Conservation (phyloP, 2,329 filamentous ascomycete genomes). For the Macrophomina phaseolina region DNA sequence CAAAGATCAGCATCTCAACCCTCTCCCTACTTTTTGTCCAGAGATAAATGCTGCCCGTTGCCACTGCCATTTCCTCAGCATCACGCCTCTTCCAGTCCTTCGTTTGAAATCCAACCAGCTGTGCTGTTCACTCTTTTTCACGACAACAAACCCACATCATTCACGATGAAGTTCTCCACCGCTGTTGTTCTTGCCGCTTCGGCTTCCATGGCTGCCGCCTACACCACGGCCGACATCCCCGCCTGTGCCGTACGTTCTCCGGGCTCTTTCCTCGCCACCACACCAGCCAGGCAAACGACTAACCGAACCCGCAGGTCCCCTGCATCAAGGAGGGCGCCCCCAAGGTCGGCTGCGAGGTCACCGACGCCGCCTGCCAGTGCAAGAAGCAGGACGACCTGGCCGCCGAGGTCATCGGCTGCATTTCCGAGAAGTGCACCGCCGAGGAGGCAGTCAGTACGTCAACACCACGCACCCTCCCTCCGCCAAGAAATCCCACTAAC, state of each 20-base stretch:
- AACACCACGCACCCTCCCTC: background rate
- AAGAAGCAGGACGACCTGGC: slow-evolving; percentile 48
- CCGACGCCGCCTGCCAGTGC: slow-evolving; percentile 60
- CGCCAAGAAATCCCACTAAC: background rate
- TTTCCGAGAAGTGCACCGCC: slow-evolving; percentile 45
- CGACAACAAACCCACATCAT: background rate
- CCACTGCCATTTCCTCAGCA: background rate
- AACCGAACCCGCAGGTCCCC: slow-evolving; percentile 41
- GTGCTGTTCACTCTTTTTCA: slow-evolving; percentile 5
- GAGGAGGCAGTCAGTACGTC: slow-evolving; percentile 48
- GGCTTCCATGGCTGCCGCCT: slow-evolving; percentile 24
- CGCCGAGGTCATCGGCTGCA: slow-evolving; percentile 47
- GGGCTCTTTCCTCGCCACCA: background rate
- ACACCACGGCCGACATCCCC: slow-evolving; percentile 34
- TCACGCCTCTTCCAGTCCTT: slow-evolving; percentile 5
- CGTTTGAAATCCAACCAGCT: slow-evolving; percentile 7
- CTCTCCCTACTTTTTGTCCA: background rate
- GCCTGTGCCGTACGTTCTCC: slow-evolving; percentile 40
- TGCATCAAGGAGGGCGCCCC: slow-evolving; percentile 57
- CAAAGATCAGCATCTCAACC: slow-evolving; percentile 1
- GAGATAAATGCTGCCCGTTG: slow-evolving; percentile 9
- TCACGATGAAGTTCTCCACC: slow-evolving; percentile 20
- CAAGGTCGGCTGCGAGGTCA: slow-evolving; percentile 53
- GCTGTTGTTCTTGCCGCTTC: slow-evolving; percentile 21
- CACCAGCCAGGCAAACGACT: background rate